A percentile compares a stretch with the other conserved stretches of the same genome.
These are phyloP conservation scores for Paspalum vaginatum DNA, from an alignment of 176 grass and related monocot species.

Conservation along the genomic window DNA sequence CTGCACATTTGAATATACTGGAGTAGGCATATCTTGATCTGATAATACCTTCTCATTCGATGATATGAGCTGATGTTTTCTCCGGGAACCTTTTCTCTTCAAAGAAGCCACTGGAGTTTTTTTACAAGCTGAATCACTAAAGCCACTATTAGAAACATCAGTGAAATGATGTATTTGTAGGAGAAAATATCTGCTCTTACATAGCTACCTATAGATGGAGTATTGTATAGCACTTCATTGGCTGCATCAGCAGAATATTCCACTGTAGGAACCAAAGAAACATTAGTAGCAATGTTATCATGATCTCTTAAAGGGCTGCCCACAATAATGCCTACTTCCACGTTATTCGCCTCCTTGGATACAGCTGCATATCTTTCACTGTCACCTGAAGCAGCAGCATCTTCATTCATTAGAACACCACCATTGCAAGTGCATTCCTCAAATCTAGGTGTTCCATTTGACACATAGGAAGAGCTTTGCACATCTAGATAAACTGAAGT, in stretches of 20 bases:
- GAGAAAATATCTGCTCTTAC: slow-evolving; percentile 26
- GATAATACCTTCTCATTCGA: slow-evolving; percentile 29
- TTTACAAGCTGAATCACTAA: slow-evolving; percentile 25
- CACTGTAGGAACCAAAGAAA: slow-evolving; percentile 14
- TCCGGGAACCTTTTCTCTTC: neutral
- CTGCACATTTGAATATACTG: slow-evolving; percentile 25
- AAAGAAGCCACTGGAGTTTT: slow-evolving; percentile 7
- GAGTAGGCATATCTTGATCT: slow-evolving; percentile 17
- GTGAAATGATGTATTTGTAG: slow-evolving; percentile 21
- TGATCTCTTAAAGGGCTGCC: neutral
- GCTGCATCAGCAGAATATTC: neutral
- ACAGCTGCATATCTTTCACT: too few relatives aligned
- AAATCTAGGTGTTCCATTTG: slow-evolving; percentile 27
- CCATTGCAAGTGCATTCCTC: slow-evolving; percentile 20
- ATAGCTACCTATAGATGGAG: slow-evolving; percentile 4
- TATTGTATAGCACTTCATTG: neutral
- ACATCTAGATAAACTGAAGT: slow-evolving; percentile 28
- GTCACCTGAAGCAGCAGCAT: neutral
- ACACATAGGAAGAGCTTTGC: neutral
- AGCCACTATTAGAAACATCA: slow-evolving; percentile 28
- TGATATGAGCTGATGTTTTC: neutral
- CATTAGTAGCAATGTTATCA: neutral
- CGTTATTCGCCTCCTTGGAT: slow-evolving; percentile 10
- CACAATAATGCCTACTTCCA: neutral
- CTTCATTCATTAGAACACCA: slow-evolving; percentile 30